phyloP scores from a whole-genome alignment of 768 basidiomycete species.

The Baorangia bicolor region DNA sequence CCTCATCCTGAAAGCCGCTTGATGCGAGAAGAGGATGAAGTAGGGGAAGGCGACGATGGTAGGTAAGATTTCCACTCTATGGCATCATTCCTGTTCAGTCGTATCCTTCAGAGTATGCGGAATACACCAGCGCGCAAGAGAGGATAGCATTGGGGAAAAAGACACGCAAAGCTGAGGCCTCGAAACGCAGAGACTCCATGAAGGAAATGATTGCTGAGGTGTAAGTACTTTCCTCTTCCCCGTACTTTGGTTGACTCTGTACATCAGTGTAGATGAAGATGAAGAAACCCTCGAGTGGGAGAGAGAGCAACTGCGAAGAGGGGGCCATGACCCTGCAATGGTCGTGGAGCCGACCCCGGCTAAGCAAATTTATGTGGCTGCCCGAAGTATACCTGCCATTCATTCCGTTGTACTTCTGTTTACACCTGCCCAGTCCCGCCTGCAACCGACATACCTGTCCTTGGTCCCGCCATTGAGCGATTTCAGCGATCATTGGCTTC shows the following conservation, averaged over 20 bases:
- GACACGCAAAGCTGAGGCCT: constrained; percentile 67
- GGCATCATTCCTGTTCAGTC: constrained; percentile 6
- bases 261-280: constrained; percentile 68
- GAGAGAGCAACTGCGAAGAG: constrained; percentile 75
- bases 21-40: constrained; percentile 81
- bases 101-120: constrained; percentile 64
- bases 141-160: constrained; percentile 85
- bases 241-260: constrained; percentile 1
- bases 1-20: constrained; percentile 86
- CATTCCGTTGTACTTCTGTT: constrained; percentile 7
- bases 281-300: constrained; percentile 89
- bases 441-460: constrained; percentile 58
- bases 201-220: constrained; percentile 80
- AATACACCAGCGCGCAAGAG: constrained; percentile 86
- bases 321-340: constrained; percentile 53
- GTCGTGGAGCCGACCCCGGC: constrained; percentile 33
- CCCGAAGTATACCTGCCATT: constrained; percentile 54
- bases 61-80: constrained; percentile 19
- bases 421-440: constrained; percentile 56
- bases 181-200: constrained; percentile 66
- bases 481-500: constrained; percentile 58
- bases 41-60: constrained; percentile 90
- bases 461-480: constrained; percentile 59
- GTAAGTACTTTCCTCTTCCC: constrained; percentile 42
- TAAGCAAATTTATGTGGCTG: constrained; percentile 66